Conservation (phyloP, 306 rosid genomes). For the Cucurbita pepo region DNA sequence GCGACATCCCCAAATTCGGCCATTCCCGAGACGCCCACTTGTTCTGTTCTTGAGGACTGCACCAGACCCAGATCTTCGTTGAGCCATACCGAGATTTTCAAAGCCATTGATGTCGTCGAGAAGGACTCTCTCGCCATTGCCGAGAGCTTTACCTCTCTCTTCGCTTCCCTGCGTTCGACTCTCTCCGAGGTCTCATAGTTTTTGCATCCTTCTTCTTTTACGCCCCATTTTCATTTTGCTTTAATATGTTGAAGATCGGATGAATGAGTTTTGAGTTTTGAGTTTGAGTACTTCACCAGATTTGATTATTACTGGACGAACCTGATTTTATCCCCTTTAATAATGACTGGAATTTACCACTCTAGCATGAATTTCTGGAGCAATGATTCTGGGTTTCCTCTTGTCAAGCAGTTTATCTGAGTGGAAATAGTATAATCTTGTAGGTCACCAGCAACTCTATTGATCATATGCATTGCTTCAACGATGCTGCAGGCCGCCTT, state of each 20-base stretch:
- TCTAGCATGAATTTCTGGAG: too few species aligned
- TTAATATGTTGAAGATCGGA: background rate
- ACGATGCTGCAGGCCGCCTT: constrained; percentile 76
- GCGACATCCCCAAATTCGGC: constrained; percentile 4
- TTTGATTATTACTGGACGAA: background rate
- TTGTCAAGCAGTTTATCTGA: background rate
- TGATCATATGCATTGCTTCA: constrained; percentile 65
- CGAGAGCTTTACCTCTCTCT: constrained; percentile 61
- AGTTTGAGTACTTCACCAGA: background rate
- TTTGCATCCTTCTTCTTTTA: background rate
- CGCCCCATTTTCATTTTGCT: background rate
- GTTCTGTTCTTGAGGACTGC: constrained; percentile 3
- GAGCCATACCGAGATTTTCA: constrained; percentile 32
- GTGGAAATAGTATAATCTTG: background rate
- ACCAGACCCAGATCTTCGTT: constrained; percentile 10
- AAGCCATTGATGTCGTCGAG: constrained; percentile 62
- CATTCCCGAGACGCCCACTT: background rate
- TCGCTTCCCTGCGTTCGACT: constrained; percentile 56
- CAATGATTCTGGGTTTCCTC: background rate
- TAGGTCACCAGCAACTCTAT: constrained; percentile 57
- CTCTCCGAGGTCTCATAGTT: constrained; percentile 40
- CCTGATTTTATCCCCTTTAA: background rate
- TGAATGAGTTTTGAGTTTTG: background rate
- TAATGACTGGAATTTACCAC: too few species aligned
- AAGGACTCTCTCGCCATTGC: constrained; percentile 64